Percentiles rank a stretch among this genome's conserved stretches.
Evolutionary conservation across 2,329 filamentous ascomycete genomes (phyloP).

Genomic region (Arthrobotrys conoides): DNA sequence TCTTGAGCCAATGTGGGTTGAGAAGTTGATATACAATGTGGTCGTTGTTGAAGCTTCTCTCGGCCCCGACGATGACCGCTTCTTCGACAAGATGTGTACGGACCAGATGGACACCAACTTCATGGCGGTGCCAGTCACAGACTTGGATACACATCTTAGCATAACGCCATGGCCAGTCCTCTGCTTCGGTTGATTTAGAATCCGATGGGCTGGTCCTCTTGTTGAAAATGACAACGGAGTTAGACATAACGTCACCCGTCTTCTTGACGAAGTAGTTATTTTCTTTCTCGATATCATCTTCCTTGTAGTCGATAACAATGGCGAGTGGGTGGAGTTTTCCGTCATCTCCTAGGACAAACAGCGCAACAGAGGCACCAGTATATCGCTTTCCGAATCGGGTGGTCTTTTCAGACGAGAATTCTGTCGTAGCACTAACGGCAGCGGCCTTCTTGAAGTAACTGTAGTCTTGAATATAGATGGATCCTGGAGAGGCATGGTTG

Average conservation of each 20-base stretch:
- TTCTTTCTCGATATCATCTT: slow-evolving; percentile 64
- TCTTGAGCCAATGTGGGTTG: slow-evolving; percentile 71
- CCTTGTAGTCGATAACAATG: slow-evolving; percentile 70
- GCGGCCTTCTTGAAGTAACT: slow-evolving; percentile 63
- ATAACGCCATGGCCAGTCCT: slow-evolving; percentile 72
- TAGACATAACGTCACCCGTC: slow-evolving; percentile 54
- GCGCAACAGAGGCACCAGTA: slow-evolving; percentile 67
- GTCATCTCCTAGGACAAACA: slow-evolving; percentile 68
- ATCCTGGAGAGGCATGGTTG: slow-evolving; percentile 62
- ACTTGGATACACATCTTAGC: slow-evolving; percentile 71
- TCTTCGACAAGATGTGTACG: slow-evolving; percentile 70
- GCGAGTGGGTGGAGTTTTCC: slow-evolving; percentile 71
- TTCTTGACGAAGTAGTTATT: slow-evolving; percentile 12
- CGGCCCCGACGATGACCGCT: slow-evolving; percentile 69
- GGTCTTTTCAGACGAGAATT: slow-evolving; percentile 62
- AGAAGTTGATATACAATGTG: slow-evolving; percentile 69
- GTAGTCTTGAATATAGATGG: slow-evolving; percentile 64
- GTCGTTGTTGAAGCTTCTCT: slow-evolving; percentile 67
- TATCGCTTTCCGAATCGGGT: slow-evolving; percentile 66
- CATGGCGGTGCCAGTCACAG: slow-evolving; percentile 70
- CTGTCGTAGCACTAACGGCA: too few relatives aligned
- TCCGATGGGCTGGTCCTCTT: slow-evolving; percentile 66
- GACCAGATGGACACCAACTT: slow-evolving; percentile 69
- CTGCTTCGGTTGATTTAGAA: slow-evolving; percentile 65
- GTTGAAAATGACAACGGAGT: slow-evolving; percentile 71